Evolutionary conservation across 768 basidiomycete species (phyloP), one percentile per base, ranked within the genome.

Genomic region (Kwoniella dendrophila): DNA sequence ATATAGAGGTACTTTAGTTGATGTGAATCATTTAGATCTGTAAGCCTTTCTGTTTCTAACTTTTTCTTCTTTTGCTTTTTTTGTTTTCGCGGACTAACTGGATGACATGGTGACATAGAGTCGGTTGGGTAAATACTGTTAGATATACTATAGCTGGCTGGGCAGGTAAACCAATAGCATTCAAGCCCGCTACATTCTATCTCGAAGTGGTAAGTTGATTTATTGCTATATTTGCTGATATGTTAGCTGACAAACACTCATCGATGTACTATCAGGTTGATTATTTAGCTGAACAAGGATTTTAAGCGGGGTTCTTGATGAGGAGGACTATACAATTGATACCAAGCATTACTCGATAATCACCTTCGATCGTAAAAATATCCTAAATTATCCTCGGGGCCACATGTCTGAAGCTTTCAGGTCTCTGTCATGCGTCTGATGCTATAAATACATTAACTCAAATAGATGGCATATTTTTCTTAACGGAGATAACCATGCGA

Each of bases 41-140:
- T 77, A 41, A 75, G 76, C n/a, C n/a, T n/a, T n/a, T n/a, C n/a
- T n/a, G n/a, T n/a, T n/a, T n/a, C n/a, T n/a, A n/a, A n/a, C n/a
- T n/a, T n/a, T n/a, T n/a, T n/a, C n/a, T n/a, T n/a, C n/a, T n/a
- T n/a, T n/a, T n/a, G n/a, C n/a, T n/a, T n/a, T n/a, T n/a, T n/a
- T n/a, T n/a, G n/a, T n/a, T n/a, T n/a, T n/a, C n/a, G n/a, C n/a
- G n/a, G n/a, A n/a, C n/a, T n/a, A n/a, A n/a, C n/a, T n/a, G n/a
- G n/a, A n/a, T n/a, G n/a, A 40, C 24, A 33, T 18, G 43, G 26
- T 44, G 11, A 26, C 61, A 66, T 56, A 78, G 78, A 14, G 79
- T 96, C 11, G 92, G 94, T 5, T 97, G 94, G 95, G 88, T 92
- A 51, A 94, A 93, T 77, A 84, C 86, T 5, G 89, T 91, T 1